A percentile compares a stretch with the other conserved stretches of the same genome.
Conservation (phyloP, 2,329 filamentous ascomycete species). For the Lachnellula arida region DNA sequence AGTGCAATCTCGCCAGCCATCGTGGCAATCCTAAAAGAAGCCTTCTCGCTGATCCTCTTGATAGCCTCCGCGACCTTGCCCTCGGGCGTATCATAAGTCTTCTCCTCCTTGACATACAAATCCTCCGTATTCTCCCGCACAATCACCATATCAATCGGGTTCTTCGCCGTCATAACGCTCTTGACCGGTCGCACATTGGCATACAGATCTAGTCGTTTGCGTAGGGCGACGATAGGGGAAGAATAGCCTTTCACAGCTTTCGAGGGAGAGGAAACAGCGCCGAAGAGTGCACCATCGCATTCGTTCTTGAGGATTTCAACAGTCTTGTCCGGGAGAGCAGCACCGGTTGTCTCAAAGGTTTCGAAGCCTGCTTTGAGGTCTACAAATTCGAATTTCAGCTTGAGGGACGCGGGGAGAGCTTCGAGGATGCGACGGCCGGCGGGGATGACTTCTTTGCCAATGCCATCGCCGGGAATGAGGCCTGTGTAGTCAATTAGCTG, state of each 20-base stretch:
- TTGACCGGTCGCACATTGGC: conserved; percentile 98
- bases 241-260: conserved; percentile 92
- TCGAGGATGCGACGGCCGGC: conserved; percentile 88
- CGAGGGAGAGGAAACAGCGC: conserved; percentile 88
- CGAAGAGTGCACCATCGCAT: conserved; percentile 95
- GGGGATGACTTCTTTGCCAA: conserved; percentile 97
- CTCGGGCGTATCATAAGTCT: conserved; percentile 67
- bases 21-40: conserved; percentile 77
- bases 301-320: conserved; percentile 83
- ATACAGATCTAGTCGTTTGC: conserved; percentile 92
- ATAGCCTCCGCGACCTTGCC: conserved; percentile 92
- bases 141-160: conserved; percentile 83
- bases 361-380: conserved; percentile 91
- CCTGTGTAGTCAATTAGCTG: conserved; percentile 45
- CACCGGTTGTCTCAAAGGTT: conserved; percentile 85
- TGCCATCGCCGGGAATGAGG: conserved; percentile 96
- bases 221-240: conserved; percentile 80
- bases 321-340: conserved; percentile 83
- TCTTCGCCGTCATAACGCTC: conserved; percentile 59
- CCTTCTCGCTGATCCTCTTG: conserved; percentile 89
- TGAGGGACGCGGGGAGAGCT: conserved; percentile 83
- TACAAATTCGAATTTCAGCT: conserved; percentile 90
- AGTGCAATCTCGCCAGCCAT: conserved; percentile 95
- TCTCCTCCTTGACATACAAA: conserved; percentile 86
- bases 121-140: conserved; percentile 99